Percentiles rank a stretch among this genome's conserved stretches.
phyloP scores from a whole-genome alignment of 164 flowering plant genomes.

The Kingdonia uniflora region DNA sequence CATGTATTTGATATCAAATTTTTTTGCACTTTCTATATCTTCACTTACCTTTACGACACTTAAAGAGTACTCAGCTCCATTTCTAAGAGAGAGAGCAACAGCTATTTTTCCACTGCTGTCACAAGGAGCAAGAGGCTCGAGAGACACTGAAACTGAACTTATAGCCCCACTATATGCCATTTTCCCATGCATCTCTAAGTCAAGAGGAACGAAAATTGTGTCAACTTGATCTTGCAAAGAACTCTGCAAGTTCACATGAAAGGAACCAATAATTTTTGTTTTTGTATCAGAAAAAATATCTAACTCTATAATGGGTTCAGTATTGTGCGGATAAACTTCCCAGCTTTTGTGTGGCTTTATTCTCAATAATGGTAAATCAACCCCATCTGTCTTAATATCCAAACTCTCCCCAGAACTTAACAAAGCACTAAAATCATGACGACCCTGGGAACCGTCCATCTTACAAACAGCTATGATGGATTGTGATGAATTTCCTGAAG shows the following conservation, averaged over 20 bases:
- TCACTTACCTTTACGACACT: constrained; percentile 39
- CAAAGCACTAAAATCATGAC: constrained; percentile 11
- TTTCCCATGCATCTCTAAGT: constrained; percentile 33
- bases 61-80: constrained; percentile 36
- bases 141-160: constrained; percentile 32
- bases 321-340: constrained; percentile 43
- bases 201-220: constrained; percentile 56
- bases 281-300: constrained; percentile 29
- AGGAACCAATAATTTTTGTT: constrained; percentile 39
- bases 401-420: constrained; percentile 29
- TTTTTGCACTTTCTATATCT: constrained; percentile 24
- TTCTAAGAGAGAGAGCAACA: constrained; percentile 43
- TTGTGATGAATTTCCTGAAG: constrained; percentile 32
- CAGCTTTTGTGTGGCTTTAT: constrained; percentile 49
- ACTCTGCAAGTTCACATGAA: constrained; percentile 45
- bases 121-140: constrained; percentile 33
- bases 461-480: constrained; percentile 41
- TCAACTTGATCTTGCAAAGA: constrained; percentile 35
- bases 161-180: constrained; percentile 15
- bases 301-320: constrained; percentile 42
- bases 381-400: constrained; percentile 21
- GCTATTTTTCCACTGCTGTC: constrained; percentile 21
- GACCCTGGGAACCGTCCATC: constrained; percentile 10
- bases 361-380: constrained; percentile 34
- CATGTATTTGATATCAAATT: constrained; percentile 39